Evolutionary conservation across 768 basidiomycete genomes (phyloP), one percentile per base, ranked within the genome.

Genomic region (Suillus subalutaceus): DNA sequence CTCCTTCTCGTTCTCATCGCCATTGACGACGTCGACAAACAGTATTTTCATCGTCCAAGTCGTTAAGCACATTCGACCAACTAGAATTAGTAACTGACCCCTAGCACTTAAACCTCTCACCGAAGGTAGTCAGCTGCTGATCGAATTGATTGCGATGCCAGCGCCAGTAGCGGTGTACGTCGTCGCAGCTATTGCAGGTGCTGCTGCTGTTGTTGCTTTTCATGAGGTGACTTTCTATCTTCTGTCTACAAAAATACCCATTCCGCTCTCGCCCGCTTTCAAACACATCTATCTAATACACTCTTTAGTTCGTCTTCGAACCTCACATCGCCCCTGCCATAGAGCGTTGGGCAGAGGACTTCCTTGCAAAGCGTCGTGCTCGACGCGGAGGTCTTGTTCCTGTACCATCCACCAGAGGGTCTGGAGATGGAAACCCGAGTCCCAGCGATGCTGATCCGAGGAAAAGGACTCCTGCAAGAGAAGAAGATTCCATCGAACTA

Each of bases 301-400:
- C 32, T 62, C 30, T 60, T 46, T 64, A 91, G 90, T 87, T 87
- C 63, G 84, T 91, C 37, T 90, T 89, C 65, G 88, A 89, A 66
- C 89, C 90, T 8, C 88, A 90, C 66, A 82, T 91, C 66, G 88
- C 88, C 26, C 89, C 89, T 0, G 81, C 79, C 52, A 53, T 91
- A 32, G 88, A 88, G 79, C 78, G 74, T 59, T 79, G 79, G 77
- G 74, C 75, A 2, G 78, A 80, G 69, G 71, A 71, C 18, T 55
- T 55, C 30, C 32, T 79, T 74, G 70, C 46, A 65, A 66, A 46
- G 73, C 77, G 61, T 10, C 75, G 75, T 32, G 75, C 71, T 41
- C 72, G 68, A 63, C 69, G 75, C 53, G 74, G 64, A n/a, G 67
- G 64, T 41, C 65, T 65, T 16, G 74, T 76, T 30, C 62, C 71